A percentile compares a stretch with the other conserved stretches of the same genome.
phyloP scores from a whole-genome alignment of 306 rosid species.

The Sicyos baderoa region DNA sequence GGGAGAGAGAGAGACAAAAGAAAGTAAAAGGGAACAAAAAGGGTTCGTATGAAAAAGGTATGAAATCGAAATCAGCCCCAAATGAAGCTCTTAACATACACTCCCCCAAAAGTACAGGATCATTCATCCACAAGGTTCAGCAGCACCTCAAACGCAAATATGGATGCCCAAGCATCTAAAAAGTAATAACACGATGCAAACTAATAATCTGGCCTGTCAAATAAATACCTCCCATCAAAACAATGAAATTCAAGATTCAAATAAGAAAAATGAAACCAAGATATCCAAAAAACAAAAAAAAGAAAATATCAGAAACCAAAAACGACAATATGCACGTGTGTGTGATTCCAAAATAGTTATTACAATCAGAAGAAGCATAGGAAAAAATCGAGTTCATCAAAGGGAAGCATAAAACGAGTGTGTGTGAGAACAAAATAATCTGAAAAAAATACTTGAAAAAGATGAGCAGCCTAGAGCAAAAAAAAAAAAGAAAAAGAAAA shows the following conservation, averaged over 20 bases:
- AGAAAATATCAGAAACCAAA: neutral
- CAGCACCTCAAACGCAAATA: conserved; percentile 20
- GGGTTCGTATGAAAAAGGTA: neutral
- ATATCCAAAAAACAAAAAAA: neutral
- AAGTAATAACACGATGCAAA: conserved; percentile 10
- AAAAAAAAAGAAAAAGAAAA: too few relatives aligned
- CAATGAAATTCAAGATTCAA: neutral
- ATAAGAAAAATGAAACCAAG: neutral
- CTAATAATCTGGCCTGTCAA: conserved; percentile 19
- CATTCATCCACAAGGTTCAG: conserved; percentile 23
- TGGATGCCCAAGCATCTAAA: conserved; percentile 21
- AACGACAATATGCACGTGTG: too few relatives aligned
- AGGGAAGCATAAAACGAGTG: neutral
- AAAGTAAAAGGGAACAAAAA: neutral
- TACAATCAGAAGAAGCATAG: neutral
- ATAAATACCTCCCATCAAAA: conserved; percentile 10
- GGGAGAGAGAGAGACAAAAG: too few relatives aligned
- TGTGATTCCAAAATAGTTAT: too few relatives aligned
- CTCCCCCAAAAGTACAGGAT: conserved; percentile 18
- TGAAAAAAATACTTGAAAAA: neutral
- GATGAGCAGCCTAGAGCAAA: neutral
- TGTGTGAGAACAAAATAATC: neutral
- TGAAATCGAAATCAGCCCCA: neutral
- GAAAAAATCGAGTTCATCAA: neutral
- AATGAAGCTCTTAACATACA: conserved; percentile 9